A percentile compares a stretch with the other conserved stretches of the same genome.
phyloP scores from a whole-genome alignment of 495 filamentous ascomycete species.

The Hypoxylon fragiforme region DNA sequence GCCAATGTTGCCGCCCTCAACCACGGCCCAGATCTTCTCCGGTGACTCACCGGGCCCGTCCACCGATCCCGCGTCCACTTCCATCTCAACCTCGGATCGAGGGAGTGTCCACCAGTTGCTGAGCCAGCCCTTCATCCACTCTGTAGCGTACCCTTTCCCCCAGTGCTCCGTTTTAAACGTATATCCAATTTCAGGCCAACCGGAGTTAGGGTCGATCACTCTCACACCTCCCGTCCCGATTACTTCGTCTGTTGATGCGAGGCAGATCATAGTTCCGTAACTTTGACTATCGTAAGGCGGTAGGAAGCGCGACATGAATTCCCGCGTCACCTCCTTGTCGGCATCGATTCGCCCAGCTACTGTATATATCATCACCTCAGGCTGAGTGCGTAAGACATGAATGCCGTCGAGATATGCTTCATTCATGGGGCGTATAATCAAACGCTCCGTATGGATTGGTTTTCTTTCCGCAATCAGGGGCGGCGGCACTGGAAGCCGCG shows the following conservation, averaged over 20 bases:
- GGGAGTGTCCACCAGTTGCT: constrained; percentile 40
- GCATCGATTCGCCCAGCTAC: constrained; percentile 40
- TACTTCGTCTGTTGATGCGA: constrained; percentile 29
- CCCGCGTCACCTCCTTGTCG: constrained; percentile 44
- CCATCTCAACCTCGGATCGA: constrained; percentile 37
- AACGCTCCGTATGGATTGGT: constrained; percentile 46
- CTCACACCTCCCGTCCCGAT: constrained; percentile 35
- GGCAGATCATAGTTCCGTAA: constrained; percentile 39
- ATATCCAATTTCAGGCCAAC: constrained; percentile 45
- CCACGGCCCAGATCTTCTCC: constrained; percentile 39
- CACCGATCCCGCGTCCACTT: constrained; percentile 30
- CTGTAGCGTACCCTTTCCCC: constrained; percentile 43
- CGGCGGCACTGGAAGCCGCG: constrained; percentile 39
- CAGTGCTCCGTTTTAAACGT: constrained; percentile 43
- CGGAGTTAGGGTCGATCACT: not conserved
- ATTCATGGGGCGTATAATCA: constrained; percentile 46
- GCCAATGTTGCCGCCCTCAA: constrained; percentile 26
- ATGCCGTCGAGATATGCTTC: constrained; percentile 45
- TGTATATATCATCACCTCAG: constrained; percentile 56
- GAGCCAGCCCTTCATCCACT: constrained; percentile 41
- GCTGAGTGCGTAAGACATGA: constrained; percentile 48
- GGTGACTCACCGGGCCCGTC: constrained; percentile 24
- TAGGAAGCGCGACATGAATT: constrained; percentile 38
- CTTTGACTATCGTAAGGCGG: constrained; percentile 40
- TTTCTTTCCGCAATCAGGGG: constrained; percentile 33